Conservation (phyloP, 148 eudicot species). For the Nyssa sinensis region DNA sequence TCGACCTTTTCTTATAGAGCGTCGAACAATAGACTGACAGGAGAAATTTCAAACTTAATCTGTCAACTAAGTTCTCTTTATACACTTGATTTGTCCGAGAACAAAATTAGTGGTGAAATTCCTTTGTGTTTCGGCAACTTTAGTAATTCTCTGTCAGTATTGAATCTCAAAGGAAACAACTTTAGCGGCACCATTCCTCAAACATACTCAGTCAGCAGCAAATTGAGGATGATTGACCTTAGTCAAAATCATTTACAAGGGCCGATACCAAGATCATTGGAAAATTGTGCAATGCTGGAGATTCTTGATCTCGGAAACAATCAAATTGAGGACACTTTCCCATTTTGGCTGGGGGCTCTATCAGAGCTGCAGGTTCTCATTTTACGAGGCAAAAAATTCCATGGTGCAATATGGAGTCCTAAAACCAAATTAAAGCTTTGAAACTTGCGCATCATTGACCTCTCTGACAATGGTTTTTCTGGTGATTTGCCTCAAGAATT, state of each 20-base stretch:
- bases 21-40: constrained; percentile 16
- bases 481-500: too few species aligned
- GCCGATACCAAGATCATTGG: constrained; percentile 20
- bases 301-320: too few species aligned
- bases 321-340: too few species aligned
- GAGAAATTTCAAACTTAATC: constrained; percentile 18
- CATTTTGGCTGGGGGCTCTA: too few species aligned
- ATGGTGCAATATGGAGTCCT: too few species aligned
- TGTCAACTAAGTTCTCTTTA: constrained; percentile 22
- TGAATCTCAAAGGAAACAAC: constrained; percentile 23
- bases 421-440: too few species aligned
- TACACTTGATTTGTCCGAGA: constrained; percentile 33
- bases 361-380: too few species aligned
- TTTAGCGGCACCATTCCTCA: constrained; percentile 18
- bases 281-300: constrained; percentile 17
- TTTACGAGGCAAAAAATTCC: too few species aligned
- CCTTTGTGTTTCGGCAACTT: constrained; percentile 25
- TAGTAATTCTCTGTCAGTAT: constrained; percentile 7
- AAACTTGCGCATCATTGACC: too few species aligned
- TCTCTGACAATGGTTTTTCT: too few species aligned
- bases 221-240: constrained; percentile 18
- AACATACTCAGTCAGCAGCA: constrained; percentile 1
- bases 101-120: constrained; percentile 27
- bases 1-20: neutral
- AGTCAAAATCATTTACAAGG: constrained; percentile 24